phyloP scores from a whole-genome alignment of 345 rosid species.

The Bruguiera sexangula region DNA sequence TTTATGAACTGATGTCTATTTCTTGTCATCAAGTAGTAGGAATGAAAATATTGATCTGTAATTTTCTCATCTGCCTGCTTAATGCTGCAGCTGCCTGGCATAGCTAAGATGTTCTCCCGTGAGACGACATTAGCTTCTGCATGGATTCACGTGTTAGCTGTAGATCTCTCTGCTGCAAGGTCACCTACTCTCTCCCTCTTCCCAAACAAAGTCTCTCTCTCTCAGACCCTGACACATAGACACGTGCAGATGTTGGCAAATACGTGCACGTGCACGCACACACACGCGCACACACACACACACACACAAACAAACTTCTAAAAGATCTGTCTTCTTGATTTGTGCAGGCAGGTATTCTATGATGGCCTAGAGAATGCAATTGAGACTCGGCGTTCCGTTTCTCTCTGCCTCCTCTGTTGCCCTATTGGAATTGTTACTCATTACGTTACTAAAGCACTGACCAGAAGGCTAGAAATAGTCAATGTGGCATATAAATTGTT shows the following conservation, averaged over 20 bases:
- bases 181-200: conserved; percentile 10
- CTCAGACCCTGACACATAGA: background rate
- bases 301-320: background rate
- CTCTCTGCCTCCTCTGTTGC: conserved; percentile 77
- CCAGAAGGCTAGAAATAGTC: conserved; percentile 26
- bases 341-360: conserved; percentile 68
- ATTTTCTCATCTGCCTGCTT: too few relatives aligned
- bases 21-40: too few relatives aligned
- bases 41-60: too few relatives aligned
- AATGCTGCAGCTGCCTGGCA: conserved; percentile 56
- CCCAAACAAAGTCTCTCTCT: background rate
- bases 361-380: conserved; percentile 72
- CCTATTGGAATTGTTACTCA: conserved; percentile 73
- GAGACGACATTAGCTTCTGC: conserved; percentile 87
- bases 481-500: background rate
- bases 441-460: conserved; percentile 62
- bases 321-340: background rate
- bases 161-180: conserved; percentile 96
- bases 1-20: too few relatives aligned
- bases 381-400: conserved; percentile 86
- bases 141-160: conserved; percentile 83
- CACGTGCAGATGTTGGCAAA: too few relatives aligned
- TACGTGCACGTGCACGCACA: too few relatives aligned
- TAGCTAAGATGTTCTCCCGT: conserved; percentile 76
- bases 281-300: too few relatives aligned